phyloP scores from a whole-genome alignment of 164 flowering plant species.

The Annona cherimola region DNA sequence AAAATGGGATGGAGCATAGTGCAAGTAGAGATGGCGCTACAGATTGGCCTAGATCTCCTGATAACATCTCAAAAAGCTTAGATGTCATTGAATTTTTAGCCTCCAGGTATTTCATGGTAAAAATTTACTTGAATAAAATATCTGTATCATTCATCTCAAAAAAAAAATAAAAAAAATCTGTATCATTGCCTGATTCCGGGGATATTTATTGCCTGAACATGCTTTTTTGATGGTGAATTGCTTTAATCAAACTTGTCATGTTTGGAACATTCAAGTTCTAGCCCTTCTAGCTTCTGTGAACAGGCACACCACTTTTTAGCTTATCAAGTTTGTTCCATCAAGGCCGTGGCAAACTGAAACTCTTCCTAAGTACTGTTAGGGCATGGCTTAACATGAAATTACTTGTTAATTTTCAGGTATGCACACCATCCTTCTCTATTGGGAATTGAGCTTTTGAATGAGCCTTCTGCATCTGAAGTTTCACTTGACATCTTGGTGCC shows the following conservation, averaged over 20 bases:
- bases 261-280: not conserved
- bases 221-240: too few species aligned
- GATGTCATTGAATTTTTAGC: conserved; percentile 71
- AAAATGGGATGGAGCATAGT: conserved; percentile 94
- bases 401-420: conserved; percentile 42
- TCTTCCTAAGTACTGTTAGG: too few species aligned
- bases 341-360: too few species aligned
- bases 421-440: conserved; percentile 68
- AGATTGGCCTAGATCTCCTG: conserved; percentile 59
- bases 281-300: not conserved
- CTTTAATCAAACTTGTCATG: not conserved
- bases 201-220: too few species aligned
- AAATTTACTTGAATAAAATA: not conserved
- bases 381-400: not conserved
- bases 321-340: not conserved
- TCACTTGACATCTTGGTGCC: conserved; percentile 57
- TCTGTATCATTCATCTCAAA: too few species aligned
- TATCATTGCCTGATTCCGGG: too few species aligned
- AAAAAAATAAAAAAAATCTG: too few species aligned
- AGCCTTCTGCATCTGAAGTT: conserved; percentile 62
- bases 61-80: conserved; percentile 58
- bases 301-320: not conserved
- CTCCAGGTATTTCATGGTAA: conserved; percentile 44
- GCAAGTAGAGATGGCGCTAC: conserved; percentile 77
- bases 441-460: conserved; percentile 85